A percentile compares a stretch with the other conserved stretches of the same genome.
These are phyloP conservation scores for Claviceps cyperi DNA, from an alignment of 2,329 filamentous ascomycete species.

Conservation along the genomic window DNA sequence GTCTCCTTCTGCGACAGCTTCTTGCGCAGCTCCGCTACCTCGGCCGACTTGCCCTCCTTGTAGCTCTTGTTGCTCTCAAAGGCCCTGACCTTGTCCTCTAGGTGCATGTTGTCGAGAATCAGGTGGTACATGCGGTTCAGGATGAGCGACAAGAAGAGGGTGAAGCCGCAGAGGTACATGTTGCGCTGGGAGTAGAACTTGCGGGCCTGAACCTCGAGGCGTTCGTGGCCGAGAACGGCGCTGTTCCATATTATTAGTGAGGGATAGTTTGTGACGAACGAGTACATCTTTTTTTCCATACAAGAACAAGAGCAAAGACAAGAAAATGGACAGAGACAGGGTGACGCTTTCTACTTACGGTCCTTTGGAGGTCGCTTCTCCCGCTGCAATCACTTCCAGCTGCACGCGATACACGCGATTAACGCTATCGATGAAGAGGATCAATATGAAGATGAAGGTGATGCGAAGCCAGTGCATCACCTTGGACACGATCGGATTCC, in stretches of 20 bases:
- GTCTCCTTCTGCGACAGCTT: constrained; percentile 66
- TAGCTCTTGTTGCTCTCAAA: constrained; percentile 65
- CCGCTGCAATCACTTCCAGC: constrained; percentile 62
- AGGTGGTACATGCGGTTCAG: constrained; percentile 98
- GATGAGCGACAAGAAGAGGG: constrained; percentile 94
- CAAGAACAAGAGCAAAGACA: neutral
- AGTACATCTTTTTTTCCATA: no score
- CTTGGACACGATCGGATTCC: constrained; percentile 72
- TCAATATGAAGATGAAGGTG: constrained; percentile 96
- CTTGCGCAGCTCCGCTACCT: constrained; percentile 55
- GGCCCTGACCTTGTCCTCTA: constrained; percentile 81
- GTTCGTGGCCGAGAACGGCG: constrained; percentile 75
- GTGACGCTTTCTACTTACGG: constrained; percentile 25
- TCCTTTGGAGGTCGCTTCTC: constrained; percentile 36
- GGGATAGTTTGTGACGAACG: no score
- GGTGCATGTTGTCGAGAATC: constrained; percentile 80
- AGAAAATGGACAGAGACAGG: neutral
- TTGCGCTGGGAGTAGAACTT: constrained; percentile 99
- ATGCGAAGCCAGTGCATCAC: constrained; percentile 98
- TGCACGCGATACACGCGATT: constrained; percentile 93
- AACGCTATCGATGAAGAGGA: constrained; percentile 95
- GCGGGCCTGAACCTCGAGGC: constrained; percentile 95
- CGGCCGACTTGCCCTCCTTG: constrained; percentile 57
- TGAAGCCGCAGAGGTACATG: constrained; percentile 99
- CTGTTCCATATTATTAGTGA: constrained; percentile 12